Base-by-base conservation (phyloP, 1,139 yeast genomes). In the Zygoascus hellenicus region DNA sequence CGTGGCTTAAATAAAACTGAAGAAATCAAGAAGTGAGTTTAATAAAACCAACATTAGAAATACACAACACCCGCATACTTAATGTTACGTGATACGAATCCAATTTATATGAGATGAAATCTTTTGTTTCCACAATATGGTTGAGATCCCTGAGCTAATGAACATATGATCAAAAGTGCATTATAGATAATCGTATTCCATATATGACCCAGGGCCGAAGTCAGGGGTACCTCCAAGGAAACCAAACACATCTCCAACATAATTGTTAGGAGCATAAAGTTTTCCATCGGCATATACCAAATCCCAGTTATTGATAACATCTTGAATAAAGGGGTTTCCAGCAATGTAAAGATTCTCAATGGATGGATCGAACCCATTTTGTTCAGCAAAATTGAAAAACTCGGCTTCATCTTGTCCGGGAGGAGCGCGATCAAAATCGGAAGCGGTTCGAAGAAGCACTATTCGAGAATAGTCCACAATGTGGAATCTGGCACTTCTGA, bases 361-460 rank as follows among this genome's bases (percentile, higher is more conserved):
- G 17, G 83, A 70, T 42, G 77, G 77, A 6, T 58, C 54, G 46
- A 70, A 66, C 28, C 83, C 84, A 52, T 83, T 84, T 57, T 75
- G 77, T 44, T 65, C 64, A 48, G 72, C 70, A 40, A 70, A 66
- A 57, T 69, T 70, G 68, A 80, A 79, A 69, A 75, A 78, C 37
- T 68, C 68, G 41, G 75, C 72, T n/a, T 81, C 69, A 29, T 67
- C 54, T 58, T 70, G 58, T 10, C 67, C 64, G 51, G 79, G 72
- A 51, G 81, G 81, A 44, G 81, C 75, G 57, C 78, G 73, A 51
- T 81, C 74, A 60, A 77, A 78, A 63, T 81, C 83, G 7, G 83
- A 77, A 54, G 78, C 78, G 22, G 84, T 71, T 69, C 86, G 76
- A 80, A 80, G 69, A 28, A 80, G 70, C 29, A 80, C 77, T 50